A percentile compares a stretch with the other conserved stretches of the same genome.
phyloP scores from a whole-genome alignment of 2,329 filamentous ascomycete species.

The Cyclaneusma minus region DNA sequence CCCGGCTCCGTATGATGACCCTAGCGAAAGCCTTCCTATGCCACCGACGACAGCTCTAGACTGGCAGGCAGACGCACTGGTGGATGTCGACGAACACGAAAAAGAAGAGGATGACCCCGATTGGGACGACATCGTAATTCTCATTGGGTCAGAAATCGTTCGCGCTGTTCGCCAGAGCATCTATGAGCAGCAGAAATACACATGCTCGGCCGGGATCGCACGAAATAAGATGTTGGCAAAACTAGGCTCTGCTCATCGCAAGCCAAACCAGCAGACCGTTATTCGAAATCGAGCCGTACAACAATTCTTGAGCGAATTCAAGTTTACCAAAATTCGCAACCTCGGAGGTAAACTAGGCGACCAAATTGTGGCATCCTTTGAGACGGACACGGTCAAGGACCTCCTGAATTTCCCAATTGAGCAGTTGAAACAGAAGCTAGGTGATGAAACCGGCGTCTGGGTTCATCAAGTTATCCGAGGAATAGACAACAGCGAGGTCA shows the following conservation, averaged over 20 bases:
- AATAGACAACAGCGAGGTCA: conserved; percentile 77
- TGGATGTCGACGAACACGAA: conserved; percentile 59
- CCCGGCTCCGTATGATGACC: conserved; percentile 59
- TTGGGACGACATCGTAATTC: conserved; percentile 87
- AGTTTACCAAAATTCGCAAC: conserved; percentile 89
- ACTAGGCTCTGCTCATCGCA: conserved; percentile 78
- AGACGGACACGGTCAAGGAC: conserved; percentile 65
- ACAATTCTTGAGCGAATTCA: conserved; percentile 69
- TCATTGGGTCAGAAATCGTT: conserved; percentile 80
- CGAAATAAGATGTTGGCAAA: conserved; percentile 94
- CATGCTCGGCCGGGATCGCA: conserved; percentile 79
- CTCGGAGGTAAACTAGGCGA: conserved; percentile 92
- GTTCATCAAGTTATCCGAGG: conserved; percentile 74
- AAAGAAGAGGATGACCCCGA: conserved; percentile 71
- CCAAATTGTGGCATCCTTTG: conserved; percentile 66
- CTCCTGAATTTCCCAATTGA: conserved; percentile 58
- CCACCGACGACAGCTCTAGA: conserved; percentile 62
- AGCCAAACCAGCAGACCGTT: conserved; percentile 90
- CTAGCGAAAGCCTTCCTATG: conserved; percentile 52
- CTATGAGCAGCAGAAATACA: conserved; percentile 61
- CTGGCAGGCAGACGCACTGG: conserved; percentile 70
- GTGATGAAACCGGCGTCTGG: conserved; percentile 76
- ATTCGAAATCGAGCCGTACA: conserved; percentile 71
- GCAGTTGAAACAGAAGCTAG: conserved; percentile 61
- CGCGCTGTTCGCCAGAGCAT: conserved; percentile 57